Base-by-base conservation (phyloP, 805 yeast genomes). In the Yamadazyma laniorum region DNA sequence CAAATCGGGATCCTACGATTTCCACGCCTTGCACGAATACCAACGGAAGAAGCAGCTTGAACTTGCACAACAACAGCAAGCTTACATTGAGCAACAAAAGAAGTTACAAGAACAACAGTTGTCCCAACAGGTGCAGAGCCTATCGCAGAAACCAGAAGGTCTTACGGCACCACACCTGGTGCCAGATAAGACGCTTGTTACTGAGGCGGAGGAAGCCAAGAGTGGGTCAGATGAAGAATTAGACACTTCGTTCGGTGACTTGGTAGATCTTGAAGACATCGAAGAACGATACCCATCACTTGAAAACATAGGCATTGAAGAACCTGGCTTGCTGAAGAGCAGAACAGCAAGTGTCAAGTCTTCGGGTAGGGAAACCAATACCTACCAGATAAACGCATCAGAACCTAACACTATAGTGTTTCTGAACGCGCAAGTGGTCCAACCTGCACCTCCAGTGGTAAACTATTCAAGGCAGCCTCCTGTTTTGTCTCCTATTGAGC, bases 261-360 rank as follows among this genome's bases (percentile, higher is more conserved):
- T 73, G 21, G 72, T 62, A 5, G 56, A 72, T 23, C 48, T 68
- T 37, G 72, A 67, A 18, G 56, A 67, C 38, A 75, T 70, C 1
- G 81, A 75, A 48, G 72, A 72, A 40, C 56, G 81, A 34, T 78
- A 67, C 47, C 83, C 79, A 1, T 67, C 74, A 2, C 49, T 73
- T n/a, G 75, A 71, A 18, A 65, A 59, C 11, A 42, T 61, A 15
- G 37, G 39, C 15, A 43, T 34, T 19, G 44, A 37, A 18, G 23
- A 18, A 9, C 36, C 35, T 9, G 25, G 29, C 5, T 5, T 8
- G 11, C 14, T 32, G 12, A 32, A 36, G 7, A 28, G 23, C n/a
- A 25, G 29, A 6, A 13, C 42, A 15, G 22, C 12, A 5, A 33
- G 39, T 19, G 9, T 18, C 12, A 29, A 40, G 27, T 36, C 44